Base-by-base conservation (phyloP, 257 asterid genomes). In the Petrea volubilis region DNA sequence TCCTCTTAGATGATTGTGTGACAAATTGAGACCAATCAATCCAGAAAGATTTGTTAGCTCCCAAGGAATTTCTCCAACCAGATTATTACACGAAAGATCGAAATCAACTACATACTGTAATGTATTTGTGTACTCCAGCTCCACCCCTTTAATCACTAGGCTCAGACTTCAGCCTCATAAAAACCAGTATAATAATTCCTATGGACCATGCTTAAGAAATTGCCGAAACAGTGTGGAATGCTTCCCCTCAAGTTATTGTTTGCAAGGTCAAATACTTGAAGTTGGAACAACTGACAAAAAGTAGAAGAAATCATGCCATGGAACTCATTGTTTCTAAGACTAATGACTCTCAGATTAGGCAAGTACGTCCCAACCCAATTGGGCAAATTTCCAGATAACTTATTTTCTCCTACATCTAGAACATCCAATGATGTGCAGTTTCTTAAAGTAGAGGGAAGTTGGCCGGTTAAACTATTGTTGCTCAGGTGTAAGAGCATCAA, bases 171-270 rank as follows among this genome's bases (percentile, higher is more conserved):
- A 33, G 7, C 38, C 38, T 52, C 59, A 9, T n/a, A 2, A 3
- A 5, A 49, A 38, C 6, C 1, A 5, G 1, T 12, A 38, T 1
- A 8, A 9, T 12, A 38, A 38, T 2, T 1, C 11, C 13, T 7
- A 10, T 0, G 1, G 44, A 0, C 5, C 74, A 69, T 69, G 64
- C 58, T 18, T 0, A 34, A 14, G 20, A 69, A 38, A 56, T 40
- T 56, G 18, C 58, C 74, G 2, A 56, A 23, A 58, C 67, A 71
- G 13, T 34, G 40, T 60, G 69, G 62, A 14, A 71, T 60, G 23
- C 1, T 58, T 69, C 74, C 66, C 0, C 33, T 56, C 31, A 69
- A 12, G 17, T 38, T 40, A 41, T 57, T 57, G 20, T 56, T 15
- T 18, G 65, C 74, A 15, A 57, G 18, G 46, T 69, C 56, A 47